A percentile compares a stretch with the other conserved stretches of the same genome.
Conservation (phyloP, 2,329 filamentous ascomycete genomes). For the Rhinocladiella mackenziei region DNA sequence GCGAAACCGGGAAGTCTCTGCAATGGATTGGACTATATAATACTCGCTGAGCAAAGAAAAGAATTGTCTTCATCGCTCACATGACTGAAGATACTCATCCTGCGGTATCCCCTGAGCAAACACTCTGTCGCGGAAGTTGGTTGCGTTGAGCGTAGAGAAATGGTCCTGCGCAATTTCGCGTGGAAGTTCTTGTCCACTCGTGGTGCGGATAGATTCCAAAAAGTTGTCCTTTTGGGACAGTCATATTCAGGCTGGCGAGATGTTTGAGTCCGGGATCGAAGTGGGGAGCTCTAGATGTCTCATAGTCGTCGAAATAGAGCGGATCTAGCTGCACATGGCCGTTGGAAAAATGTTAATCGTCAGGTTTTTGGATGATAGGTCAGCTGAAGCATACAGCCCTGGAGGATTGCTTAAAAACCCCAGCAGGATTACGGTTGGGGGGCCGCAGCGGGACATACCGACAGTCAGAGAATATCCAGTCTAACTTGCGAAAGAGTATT, state of each 20-base stretch:
- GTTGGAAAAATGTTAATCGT: too few species aligned
- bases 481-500: not conserved
- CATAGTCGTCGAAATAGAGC: not conserved
- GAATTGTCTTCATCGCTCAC: not conserved
- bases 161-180: conserved; percentile 14
- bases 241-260: conserved; percentile 16
- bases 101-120: conserved; percentile 8
- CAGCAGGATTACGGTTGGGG: too few species aligned
- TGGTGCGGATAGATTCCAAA: conserved; percentile 20
- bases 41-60: conserved; percentile 6
- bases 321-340: conserved; percentile 5
- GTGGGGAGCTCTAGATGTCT: not conserved
- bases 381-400: too few species aligned
- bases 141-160: not conserved
- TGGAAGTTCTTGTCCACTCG: conserved; percentile 15
- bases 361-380: too few species aligned
- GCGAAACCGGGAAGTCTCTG: not conserved
- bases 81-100: not conserved
- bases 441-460: too few species aligned
- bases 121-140: not conserved
- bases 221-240: conserved; percentile 1
- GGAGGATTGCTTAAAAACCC: too few species aligned
- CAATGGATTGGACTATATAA: conserved; percentile 1
- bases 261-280: not conserved
- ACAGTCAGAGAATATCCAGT: too few species aligned